Base-by-base conservation (phyloP, 331 rosid genomes). In the Spiraea crenata region DNA sequence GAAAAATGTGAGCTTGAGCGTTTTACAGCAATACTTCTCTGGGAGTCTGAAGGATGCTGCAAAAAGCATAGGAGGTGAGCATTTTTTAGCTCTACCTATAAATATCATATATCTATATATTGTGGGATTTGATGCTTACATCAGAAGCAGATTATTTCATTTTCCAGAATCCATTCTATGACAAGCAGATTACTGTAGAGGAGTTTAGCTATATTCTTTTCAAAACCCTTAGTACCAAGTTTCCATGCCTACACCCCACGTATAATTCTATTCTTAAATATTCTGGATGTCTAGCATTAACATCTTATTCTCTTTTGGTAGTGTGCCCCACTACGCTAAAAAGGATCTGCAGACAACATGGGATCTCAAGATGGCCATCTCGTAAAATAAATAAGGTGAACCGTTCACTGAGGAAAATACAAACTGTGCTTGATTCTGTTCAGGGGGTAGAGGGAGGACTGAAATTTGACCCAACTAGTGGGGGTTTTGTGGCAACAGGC, bases 31-130 rank as follows among this genome's bases (percentile, higher is more conserved):
- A 70, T 81, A 92, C 80, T 92, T 92, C 76, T 90, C 96, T 72
- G 98, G 98, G 61, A 90, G 95, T 76, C 90, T 92, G 59, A 92
- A 88, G 96, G 96, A 92, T 74, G 98, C 98, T 41, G 98, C 98
- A 72, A 92, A 84, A 76, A 81, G 86, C 77, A 85, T 92, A 65
- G 98, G 96, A 44, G 97, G 97, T 91, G 81, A 82, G 91, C 69
- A 41, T 63, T 6, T 64, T 63, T 46, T 60, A 63, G 70, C 61
- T 35, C 17, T 57, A 60, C 75, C 39, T 57, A 42, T 69, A 46
- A 63, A 56, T 17, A 16, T 42, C 39, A 38, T 69, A 65, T 65
- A 42, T 19, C 65, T 73, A 55, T 72, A 65, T 55, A 41, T 75
- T 76, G 49, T 64, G 48, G 68, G n/a, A 63, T 81, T 46, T 74